Conservation (phyloP, 2,329 filamentous ascomycete genomes). For the Myriosclerotinia curreyana region DNA sequence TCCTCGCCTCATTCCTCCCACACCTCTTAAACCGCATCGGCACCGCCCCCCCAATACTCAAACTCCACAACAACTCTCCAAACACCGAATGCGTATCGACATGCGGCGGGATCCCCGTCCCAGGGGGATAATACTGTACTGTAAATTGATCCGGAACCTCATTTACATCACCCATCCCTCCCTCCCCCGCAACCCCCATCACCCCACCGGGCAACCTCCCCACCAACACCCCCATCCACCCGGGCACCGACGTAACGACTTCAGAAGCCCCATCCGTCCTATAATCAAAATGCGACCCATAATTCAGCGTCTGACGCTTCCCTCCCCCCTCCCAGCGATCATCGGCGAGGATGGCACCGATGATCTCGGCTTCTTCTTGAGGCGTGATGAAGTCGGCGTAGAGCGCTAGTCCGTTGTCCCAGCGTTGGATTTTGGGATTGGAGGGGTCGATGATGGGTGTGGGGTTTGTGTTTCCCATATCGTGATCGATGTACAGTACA, state of each 20-base stretch:
- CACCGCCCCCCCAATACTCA: neutral
- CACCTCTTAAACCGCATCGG: conserved; percentile 10
- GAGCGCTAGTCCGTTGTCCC: conserved; percentile 11
- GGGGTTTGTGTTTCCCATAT: neutral
- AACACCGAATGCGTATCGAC: conserved; percentile 55
- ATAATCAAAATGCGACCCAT: conserved; percentile 16
- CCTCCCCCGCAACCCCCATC: neutral
- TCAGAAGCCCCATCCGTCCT: conserved; percentile 15
- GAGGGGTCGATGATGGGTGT: neutral
- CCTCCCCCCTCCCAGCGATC: conserved; percentile 2
- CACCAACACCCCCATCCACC: neutral
- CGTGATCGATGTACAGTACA: too few relatives aligned
- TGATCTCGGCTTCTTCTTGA: conserved; percentile 1
- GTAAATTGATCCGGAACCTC: conserved; percentile 61
- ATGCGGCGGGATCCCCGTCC: conserved; percentile 58
- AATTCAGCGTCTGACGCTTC: conserved; percentile 11
- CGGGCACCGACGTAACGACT: neutral
- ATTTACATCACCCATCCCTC: too few relatives aligned
- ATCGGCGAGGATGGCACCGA: neutral
- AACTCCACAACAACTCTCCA: conserved; percentile 40
- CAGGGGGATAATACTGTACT: conserved; percentile 58
- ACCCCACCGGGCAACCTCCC: neutral
- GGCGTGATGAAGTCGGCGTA: conserved; percentile 9
- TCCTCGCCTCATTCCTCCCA: conserved; percentile 12
- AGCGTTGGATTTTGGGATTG: neutral